Base-by-base conservation (phyloP, 1,284 basidiomycete genomes). In the Heterobasidion occidentale region DNA sequence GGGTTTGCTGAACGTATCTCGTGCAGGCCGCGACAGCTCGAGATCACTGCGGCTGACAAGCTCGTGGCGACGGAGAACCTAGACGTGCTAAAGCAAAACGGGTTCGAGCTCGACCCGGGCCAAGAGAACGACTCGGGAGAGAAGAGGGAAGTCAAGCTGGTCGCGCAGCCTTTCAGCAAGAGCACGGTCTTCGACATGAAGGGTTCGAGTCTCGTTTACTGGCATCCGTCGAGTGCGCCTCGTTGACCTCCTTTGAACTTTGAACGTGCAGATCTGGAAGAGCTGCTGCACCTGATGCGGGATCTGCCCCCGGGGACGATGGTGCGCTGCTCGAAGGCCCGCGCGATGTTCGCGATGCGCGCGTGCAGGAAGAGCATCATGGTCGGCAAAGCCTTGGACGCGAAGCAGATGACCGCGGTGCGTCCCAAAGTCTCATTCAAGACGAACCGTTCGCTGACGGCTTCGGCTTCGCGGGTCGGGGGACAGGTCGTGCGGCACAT, bases 301-400 rank as follows among this genome's bases (percentile, higher is more conserved):
- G 93, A 97, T 63, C 76, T 79, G 9, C 86, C 88, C 0, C 71
- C 77, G 0, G 88, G 90, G 1, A 84, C 88, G 62, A 89, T 91
- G 78, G 88, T 96, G 0, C 79, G 94, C 45, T 96, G 92, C 67
- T 88, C 88, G 9, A 99, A 98, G 69, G 93, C 91, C n/a, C 80
- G 94, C 15, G 79, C 85, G 8, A 98, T 99, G 94, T 98, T 99
- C 67, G 97, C 97, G 0, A 92, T 87, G 78, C 83, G 96, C 46
- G 97, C 97, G 0, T 99, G 97, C 70, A 72, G 97, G 59, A 94
- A 90, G 72, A 98, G 94, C 69, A 86, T 98, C 56, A 99, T 99
- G 96, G 83, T 99, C 48, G 96, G 96, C 7, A 92, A 83, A 71
- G 79, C 93, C 12, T 74, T 98, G 57, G 91, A 79, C 15, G 76